phyloP scores from a whole-genome alignment of 148 eudicot species.

The Camellia granthamiana region DNA sequence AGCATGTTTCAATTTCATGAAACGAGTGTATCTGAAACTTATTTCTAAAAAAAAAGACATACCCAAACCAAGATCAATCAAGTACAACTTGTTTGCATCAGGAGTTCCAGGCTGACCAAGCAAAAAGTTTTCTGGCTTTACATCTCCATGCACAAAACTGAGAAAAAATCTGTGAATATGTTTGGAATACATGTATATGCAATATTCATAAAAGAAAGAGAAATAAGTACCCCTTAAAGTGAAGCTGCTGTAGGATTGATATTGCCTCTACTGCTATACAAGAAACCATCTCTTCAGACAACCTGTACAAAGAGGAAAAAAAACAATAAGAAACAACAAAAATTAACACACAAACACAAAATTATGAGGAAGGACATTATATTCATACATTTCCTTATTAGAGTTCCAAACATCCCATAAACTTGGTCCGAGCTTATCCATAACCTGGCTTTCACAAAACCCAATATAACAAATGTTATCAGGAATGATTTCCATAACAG shows the following conservation, averaged over 20 bases:
- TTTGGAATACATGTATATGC: background rate
- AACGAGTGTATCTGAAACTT: background rate
- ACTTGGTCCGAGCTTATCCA: conserved; percentile 44
- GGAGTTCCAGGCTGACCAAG: conserved; percentile 58
- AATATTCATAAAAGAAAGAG: background rate
- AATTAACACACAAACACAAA: background rate
- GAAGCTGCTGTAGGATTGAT: conserved; percentile 58
- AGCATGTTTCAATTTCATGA: background rate
- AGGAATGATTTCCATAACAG: background rate
- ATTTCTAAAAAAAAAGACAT: conserved; percentile 9
- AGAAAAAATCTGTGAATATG: background rate
- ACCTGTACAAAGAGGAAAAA: conserved; percentile 26
- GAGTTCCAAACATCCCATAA: conserved; percentile 46
- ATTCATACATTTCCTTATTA: conserved; percentile 32
- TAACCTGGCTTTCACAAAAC: conserved; percentile 24
- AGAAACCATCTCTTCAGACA: conserved; percentile 60
- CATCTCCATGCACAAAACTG: conserved; percentile 68
- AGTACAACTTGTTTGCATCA: conserved; percentile 43
- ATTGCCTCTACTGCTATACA: conserved; percentile 63
- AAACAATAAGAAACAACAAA: conserved; percentile 7
- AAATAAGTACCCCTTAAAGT: conserved; percentile 43
- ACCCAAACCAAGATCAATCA: conserved; percentile 65
- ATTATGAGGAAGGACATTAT: background rate
- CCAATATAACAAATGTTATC: background rate
- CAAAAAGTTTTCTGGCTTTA: conserved; percentile 62